Evolutionary conservation across 2,329 filamentous ascomycete species (phyloP).

Genomic region (Pseudogymnoascus pannorum): DNA sequence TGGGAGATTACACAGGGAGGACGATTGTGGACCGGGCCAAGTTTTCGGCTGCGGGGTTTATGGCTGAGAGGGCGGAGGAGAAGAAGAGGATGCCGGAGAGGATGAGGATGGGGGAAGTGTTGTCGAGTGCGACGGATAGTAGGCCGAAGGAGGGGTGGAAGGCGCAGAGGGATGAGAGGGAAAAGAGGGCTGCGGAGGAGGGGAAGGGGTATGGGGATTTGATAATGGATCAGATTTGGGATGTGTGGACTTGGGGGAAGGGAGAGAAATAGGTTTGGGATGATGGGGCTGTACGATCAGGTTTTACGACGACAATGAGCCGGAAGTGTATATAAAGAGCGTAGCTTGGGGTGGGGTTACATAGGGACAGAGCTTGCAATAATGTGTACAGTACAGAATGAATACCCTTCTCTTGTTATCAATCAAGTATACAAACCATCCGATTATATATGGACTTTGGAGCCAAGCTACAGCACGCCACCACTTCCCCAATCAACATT

Average conservation of each 20-base stretch:
- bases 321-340: conserved; percentile 8
- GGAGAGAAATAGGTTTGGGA: conserved; percentile 26
- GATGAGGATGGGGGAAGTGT: conserved; percentile 17
- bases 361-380: neutral
- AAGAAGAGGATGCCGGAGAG: conserved; percentile 13
- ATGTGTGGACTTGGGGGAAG: conserved; percentile 39
- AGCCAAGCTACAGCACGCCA: neutral
- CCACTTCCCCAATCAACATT: neutral
- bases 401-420: neutral
- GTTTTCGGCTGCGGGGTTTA: conserved; percentile 10
- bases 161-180: conserved; percentile 26
- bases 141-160: conserved; percentile 30
- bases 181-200: conserved; percentile 28
- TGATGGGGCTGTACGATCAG: conserved; percentile 20
- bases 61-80: conserved; percentile 16
- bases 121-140: conserved; percentile 36
- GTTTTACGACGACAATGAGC: neutral
- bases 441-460: neutral
- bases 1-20: conserved; percentile 24
- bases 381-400: conserved; percentile 2
- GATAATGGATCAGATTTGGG: conserved; percentile 40
- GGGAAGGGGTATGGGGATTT: conserved; percentile 35
- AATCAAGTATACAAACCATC: neutral
- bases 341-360: neutral
- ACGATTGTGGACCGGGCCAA: conserved; percentile 20